phyloP scores from a whole-genome alignment of 2,329 filamentous ascomycete genomes.

The Ascochyta lentis region DNA sequence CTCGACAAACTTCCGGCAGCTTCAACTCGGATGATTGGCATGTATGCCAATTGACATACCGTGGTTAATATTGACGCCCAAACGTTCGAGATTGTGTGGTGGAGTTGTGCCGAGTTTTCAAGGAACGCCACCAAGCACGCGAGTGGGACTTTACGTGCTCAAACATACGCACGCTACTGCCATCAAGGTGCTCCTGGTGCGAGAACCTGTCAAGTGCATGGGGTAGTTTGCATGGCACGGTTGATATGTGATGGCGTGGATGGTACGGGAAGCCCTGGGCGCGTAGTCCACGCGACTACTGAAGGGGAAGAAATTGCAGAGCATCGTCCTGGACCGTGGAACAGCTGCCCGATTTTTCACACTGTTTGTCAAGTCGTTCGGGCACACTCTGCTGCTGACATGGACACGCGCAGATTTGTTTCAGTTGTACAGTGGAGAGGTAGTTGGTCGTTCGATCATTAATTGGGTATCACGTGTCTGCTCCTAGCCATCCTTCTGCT shows the following conservation, averaged over 20 bases:
- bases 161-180: conserved; percentile 3
- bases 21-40: background rate
- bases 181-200: background rate
- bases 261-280: too few relatives aligned
- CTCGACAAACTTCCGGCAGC: background rate
- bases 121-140: conserved; percentile 1
- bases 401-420: background rate
- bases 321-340: too few relatives aligned
- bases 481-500: background rate
- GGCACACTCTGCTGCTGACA: background rate
- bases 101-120: background rate
- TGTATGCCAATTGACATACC: background rate
- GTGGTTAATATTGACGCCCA: background rate
- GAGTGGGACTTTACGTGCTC: conserved; percentile 7
- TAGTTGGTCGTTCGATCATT: background rate
- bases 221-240: background rate
- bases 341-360: too few relatives aligned
- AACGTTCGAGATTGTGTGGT: background rate
- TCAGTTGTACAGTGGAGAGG: background rate
- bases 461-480: conserved; percentile 11
- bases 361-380: too few relatives aligned
- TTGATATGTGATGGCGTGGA: too few relatives aligned
- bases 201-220: background rate
- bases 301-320: too few relatives aligned
- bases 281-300: too few relatives aligned